These are phyloP conservation scores for Podospora pseudopauciseta DNA, from an alignment of 495 filamentous ascomycete species.

Conservation along the genomic window DNA sequence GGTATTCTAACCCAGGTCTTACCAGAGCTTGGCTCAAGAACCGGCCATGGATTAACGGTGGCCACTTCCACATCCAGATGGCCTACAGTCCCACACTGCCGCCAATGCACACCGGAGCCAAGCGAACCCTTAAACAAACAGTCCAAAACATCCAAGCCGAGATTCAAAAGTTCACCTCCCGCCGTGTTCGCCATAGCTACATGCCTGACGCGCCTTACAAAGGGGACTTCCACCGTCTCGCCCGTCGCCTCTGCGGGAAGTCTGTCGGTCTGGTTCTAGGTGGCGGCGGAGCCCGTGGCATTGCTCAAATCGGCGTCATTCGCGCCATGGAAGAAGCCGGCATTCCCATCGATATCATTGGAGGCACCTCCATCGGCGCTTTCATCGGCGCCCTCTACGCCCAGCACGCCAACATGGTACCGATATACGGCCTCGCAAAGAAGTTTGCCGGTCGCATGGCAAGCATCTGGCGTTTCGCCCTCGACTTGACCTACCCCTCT, in stretches of 20 bases:
- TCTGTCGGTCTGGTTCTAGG: constrained; percentile 92
- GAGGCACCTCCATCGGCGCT: constrained; percentile 95
- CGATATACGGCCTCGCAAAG: constrained; percentile 93
- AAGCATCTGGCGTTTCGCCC: constrained; percentile 93
- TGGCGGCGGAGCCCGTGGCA: constrained; percentile 87
- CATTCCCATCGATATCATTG: constrained; percentile 92
- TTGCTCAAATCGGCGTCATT: constrained; percentile 89
- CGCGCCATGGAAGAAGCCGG: constrained; percentile 93
- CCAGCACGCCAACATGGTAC: constrained; percentile 92
- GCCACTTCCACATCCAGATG: constrained; percentile 98
- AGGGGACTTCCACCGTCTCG: constrained; percentile 91
- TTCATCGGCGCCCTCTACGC: constrained; percentile 96
- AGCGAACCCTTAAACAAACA: constrained; percentile 75
- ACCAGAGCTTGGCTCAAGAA: constrained; percentile 90
- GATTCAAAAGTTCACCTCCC: constrained; percentile 94
- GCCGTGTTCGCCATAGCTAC: constrained; percentile 81
- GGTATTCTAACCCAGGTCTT: constrained; percentile 78
- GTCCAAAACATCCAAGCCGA: constrained; percentile 95
- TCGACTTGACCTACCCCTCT: constrained; percentile 93
- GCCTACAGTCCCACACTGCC: constrained; percentile 77
- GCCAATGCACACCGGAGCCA: constrained; percentile 63
- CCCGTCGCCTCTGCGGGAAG: constrained; percentile 85
- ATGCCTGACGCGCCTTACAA: constrained; percentile 90
- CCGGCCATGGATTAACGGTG: constrained; percentile 96
- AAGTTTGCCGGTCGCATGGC: constrained; percentile 96